Evolutionary conservation across 2,329 filamentous ascomycete genomes (phyloP), one percentile per base, ranked within the genome.

Genomic region (Diaporthe citriasiana): DNA sequence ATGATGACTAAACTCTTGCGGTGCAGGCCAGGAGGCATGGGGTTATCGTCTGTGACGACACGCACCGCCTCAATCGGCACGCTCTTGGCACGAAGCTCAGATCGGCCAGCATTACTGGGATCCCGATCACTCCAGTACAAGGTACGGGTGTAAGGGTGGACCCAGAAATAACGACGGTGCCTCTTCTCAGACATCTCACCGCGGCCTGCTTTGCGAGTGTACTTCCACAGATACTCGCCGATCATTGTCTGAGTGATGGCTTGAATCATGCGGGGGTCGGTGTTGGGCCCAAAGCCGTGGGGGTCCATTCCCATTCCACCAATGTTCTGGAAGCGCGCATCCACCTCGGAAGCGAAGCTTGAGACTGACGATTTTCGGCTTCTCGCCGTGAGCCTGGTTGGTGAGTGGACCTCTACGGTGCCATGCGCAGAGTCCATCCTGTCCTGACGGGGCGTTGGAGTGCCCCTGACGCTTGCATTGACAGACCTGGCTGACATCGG

Each of bases 161-260:
- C 94, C 97, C 97, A 99, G 89, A 99, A 99, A 87, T 98, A 99
- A 42, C 97, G 92, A 76, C 94, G 91, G 83, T 99, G 97, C 70
- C 97, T 91, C 72, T 95, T 97, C 78, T 92, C 93, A 0, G 95
- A 98, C 84, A 97, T 91, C 76, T 95, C 94, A 71, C 92, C 93
- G 33, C 96, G 93, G n/a, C 95, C 95, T 74, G 95, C 89, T 85
- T 97, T 98, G 79, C 97, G 93, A 0, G 97, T 99, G 84, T 99
- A 99, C 83, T 99, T 99, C 97, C 97, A 99, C 53, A 99, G 88
- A 82, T 96, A 98, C 82, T 99, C 97, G 72, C 97, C 97, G 80
- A 99, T 98, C 97, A 99, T 99, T 25, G 97, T 98, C 84, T 99
- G 96, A 2, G 97, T 99, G 77, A 99, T 98, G 65, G 97, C 97